A percentile compares a stretch with the other conserved stretches of the same genome.
Evolutionary conservation across 352 stramenopile species (phyloP).

Genomic region (Blastocystis sp.): DNA sequence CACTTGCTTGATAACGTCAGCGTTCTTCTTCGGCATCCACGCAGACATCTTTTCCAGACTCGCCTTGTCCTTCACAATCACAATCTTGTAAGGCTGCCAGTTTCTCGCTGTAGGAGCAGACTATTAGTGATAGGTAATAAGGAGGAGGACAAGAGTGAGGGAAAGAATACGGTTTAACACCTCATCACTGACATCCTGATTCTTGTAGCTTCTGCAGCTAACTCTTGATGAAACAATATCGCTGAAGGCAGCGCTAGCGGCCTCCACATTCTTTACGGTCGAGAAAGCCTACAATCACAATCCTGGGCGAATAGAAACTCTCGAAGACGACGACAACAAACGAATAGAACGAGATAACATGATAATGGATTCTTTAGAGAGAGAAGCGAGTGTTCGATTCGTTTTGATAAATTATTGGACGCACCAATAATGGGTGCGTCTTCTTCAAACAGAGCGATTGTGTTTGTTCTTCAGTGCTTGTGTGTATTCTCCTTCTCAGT

Average conservation of each 20-base stretch:
- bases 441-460: background rate
- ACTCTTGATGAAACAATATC: slow-evolving; percentile 43
- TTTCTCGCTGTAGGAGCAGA: slow-evolving; percentile 60
- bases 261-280: slow-evolving; percentile 39
- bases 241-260: slow-evolving; percentile 25
- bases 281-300: slow-evolving; percentile 9
- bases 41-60: slow-evolving; percentile 14
- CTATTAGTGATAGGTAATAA: background rate
- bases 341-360: background rate
- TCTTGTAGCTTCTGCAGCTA: slow-evolving; percentile 29
- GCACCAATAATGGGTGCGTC: background rate
- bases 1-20: slow-evolving; percentile 41
- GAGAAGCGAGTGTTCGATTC: background rate
- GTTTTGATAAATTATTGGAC: background rate
- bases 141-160: slow-evolving; percentile 10
- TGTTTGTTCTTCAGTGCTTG: too few relatives aligned
- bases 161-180: slow-evolving; percentile 47
- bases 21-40: slow-evolving; percentile 48
- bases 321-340: background rate
- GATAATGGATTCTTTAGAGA: background rate
- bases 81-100: slow-evolving; percentile 70
- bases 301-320: background rate
- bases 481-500: too few relatives aligned
- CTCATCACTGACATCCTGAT: slow-evolving; percentile 5
- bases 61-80: slow-evolving; percentile 37